These are phyloP conservation scores for Gossypium lobatum DNA, from an alignment of 441 rosid species.

Conservation along the genomic window DNA sequence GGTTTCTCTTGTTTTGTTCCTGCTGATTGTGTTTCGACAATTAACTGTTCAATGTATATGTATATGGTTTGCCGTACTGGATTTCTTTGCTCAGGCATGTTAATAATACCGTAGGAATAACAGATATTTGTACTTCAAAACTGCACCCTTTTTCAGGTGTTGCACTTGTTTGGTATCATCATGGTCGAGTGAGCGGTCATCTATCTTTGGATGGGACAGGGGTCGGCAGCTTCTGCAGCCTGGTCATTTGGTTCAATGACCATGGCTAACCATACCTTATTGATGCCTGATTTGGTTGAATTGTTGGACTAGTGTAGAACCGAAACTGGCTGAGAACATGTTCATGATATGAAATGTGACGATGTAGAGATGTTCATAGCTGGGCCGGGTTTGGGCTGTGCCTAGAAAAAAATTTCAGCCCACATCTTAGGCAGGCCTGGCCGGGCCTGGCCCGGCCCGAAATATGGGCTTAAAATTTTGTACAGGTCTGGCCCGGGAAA, in stretches of 20 bases:
- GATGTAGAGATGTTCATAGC: too few relatives aligned
- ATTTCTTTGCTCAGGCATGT: background rate
- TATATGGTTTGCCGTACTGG: background rate
- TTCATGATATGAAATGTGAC: background rate
- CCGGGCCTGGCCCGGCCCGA: too few relatives aligned
- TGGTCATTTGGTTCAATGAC: background rate
- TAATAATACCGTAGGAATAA: background rate
- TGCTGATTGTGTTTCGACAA: background rate
- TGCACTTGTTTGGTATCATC: background rate
- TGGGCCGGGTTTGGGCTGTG: too few relatives aligned
- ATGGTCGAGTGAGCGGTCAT: background rate
- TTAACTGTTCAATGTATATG: background rate
- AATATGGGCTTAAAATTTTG: too few relatives aligned
- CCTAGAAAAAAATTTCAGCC: too few relatives aligned
- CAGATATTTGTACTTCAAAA: background rate
- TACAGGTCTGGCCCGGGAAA: too few relatives aligned
- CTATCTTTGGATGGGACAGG: background rate
- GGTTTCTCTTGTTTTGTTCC: background rate
- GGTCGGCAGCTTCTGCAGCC: background rate
- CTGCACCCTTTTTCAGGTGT: background rate
- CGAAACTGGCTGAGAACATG: background rate
- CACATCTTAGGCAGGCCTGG: too few relatives aligned
- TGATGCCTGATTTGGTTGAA: background rate
- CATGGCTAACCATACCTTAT: background rate
- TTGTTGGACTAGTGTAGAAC: background rate